Percentiles rank a stretch among this genome's conserved stretches.
These are phyloP conservation scores for Scopulariopsis brevicaulis DNA, from an alignment of 2,329 filamentous ascomycete species.

Conservation along the genomic window DNA sequence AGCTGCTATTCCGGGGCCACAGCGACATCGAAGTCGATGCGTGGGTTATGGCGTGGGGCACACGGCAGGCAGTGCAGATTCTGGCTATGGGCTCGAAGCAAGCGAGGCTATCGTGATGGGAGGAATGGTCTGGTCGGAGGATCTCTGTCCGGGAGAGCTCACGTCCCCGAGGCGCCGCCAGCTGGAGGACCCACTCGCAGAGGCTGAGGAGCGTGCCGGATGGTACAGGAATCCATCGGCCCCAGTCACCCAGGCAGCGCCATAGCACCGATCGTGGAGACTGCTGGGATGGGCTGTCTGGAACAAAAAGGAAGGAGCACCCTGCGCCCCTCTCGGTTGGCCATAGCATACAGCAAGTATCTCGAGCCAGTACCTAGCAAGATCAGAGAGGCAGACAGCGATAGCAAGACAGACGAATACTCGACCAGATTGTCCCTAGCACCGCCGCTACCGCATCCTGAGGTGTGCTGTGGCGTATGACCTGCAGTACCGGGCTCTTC, in stretches of 20 bases:
- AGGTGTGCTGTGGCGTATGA: constrained; percentile 5
- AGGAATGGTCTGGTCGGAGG: neutral
- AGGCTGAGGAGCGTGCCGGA: neutral
- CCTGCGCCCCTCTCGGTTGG: constrained; percentile 25
- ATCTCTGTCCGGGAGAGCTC: neutral
- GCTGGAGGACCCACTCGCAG: neutral
- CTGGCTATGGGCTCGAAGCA: neutral
- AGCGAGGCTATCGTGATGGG: neutral
- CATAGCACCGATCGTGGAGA: neutral
- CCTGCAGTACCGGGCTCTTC: neutral
- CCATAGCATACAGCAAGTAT: constrained; percentile 35
- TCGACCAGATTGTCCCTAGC: constrained; percentile 24
- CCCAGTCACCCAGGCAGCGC: neutral
- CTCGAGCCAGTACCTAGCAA: constrained; percentile 42
- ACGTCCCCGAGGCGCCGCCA: neutral
- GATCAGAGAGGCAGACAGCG: constrained; percentile 29
- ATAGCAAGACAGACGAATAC: constrained; percentile 45
- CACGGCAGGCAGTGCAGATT: neutral
- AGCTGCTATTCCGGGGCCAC: neutral
- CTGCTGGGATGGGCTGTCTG: neutral
- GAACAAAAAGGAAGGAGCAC: neutral
- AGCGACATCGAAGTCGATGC: neutral
- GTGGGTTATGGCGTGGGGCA: neutral
- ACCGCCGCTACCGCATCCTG: constrained; percentile 15
- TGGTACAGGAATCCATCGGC: neutral